Percentiles rank a stretch among this genome's conserved stretches.
Conservation (phyloP, 1,284 basidiomycete genomes). For the Peniophora sp. region DNA sequence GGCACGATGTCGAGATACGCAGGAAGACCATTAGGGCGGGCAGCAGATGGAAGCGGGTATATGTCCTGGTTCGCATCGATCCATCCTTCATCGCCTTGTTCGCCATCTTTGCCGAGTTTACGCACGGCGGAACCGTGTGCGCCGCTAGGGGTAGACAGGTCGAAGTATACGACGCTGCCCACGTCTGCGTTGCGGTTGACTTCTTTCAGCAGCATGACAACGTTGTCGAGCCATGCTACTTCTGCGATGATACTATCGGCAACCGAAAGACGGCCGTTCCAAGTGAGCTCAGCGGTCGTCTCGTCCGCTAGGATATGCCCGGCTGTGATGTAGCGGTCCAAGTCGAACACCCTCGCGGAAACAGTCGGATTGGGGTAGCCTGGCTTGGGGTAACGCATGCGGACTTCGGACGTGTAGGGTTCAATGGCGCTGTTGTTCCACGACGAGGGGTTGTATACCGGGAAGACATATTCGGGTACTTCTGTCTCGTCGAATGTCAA, state of each 20-base stretch:
- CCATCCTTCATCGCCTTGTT: slow-evolving; percentile 89
- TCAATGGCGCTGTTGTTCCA: slow-evolving; percentile 54
- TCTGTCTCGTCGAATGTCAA: slow-evolving; percentile 83
- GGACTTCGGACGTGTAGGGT: slow-evolving; percentile 72
- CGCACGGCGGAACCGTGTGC: slow-evolving; percentile 56
- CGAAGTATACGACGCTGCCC: slow-evolving; percentile 74
- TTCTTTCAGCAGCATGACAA: slow-evolving; percentile 78
- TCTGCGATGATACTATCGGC: slow-evolving; percentile 74
- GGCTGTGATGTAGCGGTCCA: slow-evolving; percentile 40
- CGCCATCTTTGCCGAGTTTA: slow-evolving; percentile 70
- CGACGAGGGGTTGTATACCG: slow-evolving; percentile 82
- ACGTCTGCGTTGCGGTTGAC: slow-evolving; percentile 76
- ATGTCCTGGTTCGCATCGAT: slow-evolving; percentile 72
- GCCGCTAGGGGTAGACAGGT: slow-evolving; percentile 31
- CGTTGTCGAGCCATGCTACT: slow-evolving; percentile 79
- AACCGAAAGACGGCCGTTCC: slow-evolving; percentile 50
- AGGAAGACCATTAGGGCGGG: slow-evolving; percentile 32
- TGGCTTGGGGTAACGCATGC: slow-evolving; percentile 89
- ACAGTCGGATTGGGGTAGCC: slow-evolving; percentile 88
- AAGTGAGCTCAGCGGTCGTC: slow-evolving; percentile 53
- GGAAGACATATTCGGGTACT: slow-evolving; percentile 82
- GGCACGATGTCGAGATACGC: slow-evolving; percentile 89
- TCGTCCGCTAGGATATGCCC: slow-evolving; percentile 26
- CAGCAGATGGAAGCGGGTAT: slow-evolving; percentile 40
- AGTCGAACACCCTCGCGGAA: slow-evolving; percentile 76